These are phyloP conservation scores for Calonectria pteridis DNA, from an alignment of 2,329 filamentous ascomycete species.

Conservation along the genomic window DNA sequence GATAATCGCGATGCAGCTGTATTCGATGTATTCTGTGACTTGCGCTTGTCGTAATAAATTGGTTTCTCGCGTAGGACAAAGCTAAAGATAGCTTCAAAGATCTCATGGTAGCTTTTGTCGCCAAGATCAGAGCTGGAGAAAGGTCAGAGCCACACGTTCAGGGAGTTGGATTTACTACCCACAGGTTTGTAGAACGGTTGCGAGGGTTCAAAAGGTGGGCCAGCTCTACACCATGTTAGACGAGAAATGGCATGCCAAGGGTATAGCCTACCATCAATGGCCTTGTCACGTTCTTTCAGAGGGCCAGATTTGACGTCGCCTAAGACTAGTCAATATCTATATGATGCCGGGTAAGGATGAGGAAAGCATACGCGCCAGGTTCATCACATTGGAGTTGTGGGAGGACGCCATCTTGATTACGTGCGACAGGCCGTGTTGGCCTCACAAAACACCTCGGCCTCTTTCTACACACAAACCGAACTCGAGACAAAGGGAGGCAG, in stretches of 20 bases:
- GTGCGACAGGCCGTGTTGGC: not conserved
- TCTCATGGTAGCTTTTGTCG: conserved; percentile 83
- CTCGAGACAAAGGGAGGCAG: conserved; percentile 5
- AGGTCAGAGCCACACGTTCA: conserved; percentile 12
- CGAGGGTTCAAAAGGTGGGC: conserved; percentile 53
- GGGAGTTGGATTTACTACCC: conserved; percentile 24
- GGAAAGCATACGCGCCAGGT: conserved; percentile 49
- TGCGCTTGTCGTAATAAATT: conserved; percentile 67
- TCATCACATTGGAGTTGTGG: conserved; percentile 51
- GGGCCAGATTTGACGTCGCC: conserved; percentile 51
- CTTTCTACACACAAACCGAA: not conserved
- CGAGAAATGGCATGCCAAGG: not conserved
- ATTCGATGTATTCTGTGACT: conserved; percentile 59
- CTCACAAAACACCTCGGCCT: conserved; percentile 9
- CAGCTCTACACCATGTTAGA: conserved; percentile 48
- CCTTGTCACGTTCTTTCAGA: conserved; percentile 54
- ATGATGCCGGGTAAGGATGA: not conserved
- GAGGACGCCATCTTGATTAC: conserved; percentile 48
- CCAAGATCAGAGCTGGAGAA: conserved; percentile 60
- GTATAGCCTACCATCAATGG: conserved; percentile 53
- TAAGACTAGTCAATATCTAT: conserved; percentile 36
- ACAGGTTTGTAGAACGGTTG: conserved; percentile 54
- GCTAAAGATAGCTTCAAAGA: conserved; percentile 85
- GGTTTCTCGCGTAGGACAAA: conserved; percentile 77
- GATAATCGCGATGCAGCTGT: conserved; percentile 70